Conservation (phyloP, 2,329 filamentous ascomycete species). For the Coniochaeta sp. region DNA sequence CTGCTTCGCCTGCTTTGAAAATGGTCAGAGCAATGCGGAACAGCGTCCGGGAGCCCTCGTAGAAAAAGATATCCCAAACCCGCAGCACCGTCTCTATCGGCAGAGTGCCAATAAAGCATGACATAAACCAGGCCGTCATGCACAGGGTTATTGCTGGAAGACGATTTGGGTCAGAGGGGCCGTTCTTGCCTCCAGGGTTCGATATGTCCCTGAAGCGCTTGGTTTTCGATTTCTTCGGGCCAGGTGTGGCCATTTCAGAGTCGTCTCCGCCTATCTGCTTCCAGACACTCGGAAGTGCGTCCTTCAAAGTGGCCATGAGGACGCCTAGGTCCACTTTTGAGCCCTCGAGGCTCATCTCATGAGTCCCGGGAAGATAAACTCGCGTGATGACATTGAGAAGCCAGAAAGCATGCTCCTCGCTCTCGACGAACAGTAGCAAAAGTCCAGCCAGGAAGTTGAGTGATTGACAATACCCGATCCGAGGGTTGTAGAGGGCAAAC, state of each 20-base stretch:
- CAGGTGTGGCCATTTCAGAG: constrained; percentile 46
- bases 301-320: constrained; percentile 78
- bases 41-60: constrained; percentile 87
- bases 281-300: constrained; percentile 78
- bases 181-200: constrained; percentile 25
- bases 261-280: constrained; percentile 73
- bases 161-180: constrained; percentile 36
- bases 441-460: constrained; percentile 92
- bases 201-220: constrained; percentile 17
- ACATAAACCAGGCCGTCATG: constrained; percentile 98
- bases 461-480: constrained; percentile 91
- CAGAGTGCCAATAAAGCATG: constrained; percentile 84
- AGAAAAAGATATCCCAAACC: constrained; percentile 94
- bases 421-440: constrained; percentile 76
- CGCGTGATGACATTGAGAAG: constrained; percentile 88
- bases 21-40: constrained; percentile 87
- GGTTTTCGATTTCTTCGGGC: constrained; percentile 24
- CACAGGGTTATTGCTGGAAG: constrained; percentile 87
- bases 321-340: constrained; percentile 93
- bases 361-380: constrained; percentile 81
- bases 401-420: constrained; percentile 89
- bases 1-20: constrained; percentile 78
- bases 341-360: constrained; percentile 82
- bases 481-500: constrained; percentile 84
- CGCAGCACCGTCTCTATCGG: constrained; percentile 87